Base-by-base conservation (phyloP, 2,329 filamentous ascomycete species). In the Ceratocystis albifundus region DNA sequence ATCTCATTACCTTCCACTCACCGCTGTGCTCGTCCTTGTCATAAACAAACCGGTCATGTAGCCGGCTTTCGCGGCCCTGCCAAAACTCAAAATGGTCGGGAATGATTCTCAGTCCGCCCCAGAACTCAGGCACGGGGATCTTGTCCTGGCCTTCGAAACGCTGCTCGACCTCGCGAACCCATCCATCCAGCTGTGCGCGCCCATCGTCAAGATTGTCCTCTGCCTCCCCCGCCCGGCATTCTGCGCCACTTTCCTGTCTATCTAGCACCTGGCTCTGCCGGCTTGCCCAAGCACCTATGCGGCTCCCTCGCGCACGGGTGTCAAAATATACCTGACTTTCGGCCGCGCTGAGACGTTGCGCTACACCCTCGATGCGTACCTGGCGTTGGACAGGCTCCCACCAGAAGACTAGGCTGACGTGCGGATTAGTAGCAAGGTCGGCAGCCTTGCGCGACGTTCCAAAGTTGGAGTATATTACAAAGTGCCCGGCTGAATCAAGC, bases 31-130 rank as follows among this genome's bases (percentile, higher is more conserved):
- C 80, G 25, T 66, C 53, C 53, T 65, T 65, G 5, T 65, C 68
- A 77, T 96, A 97, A 69, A 86, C 82, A 74, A 99, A 97, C 28
- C 94, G 87, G 80, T 99, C 94, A 77, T 99, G 94, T 75, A 99
- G 77, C 68, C 94, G 82, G 77, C 88, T 96, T 73, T 90, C 83
- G 71, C 94, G 83, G 2, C 94, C 94, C 80, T 96, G 92, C 85
- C 94, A 99, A 75, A 99, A 99, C 81, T 99, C 94, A 62, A 99
- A 82, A 71, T 85, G 84, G 73, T 91, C 88, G 0, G 94, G 93
- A 69, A 92, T 81, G 68, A 99, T 83, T 71, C 93, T 85, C 74
- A 96, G 74, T 0, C 94, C 94, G 36, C 94, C 94, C 94, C 94
- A 99, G 74, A 96, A 96, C 8, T 89, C 87, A 3, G 94, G 94